Evolutionary conservation across 805 yeast genomes (phyloP).

Genomic region (Candida golubevii): DNA sequence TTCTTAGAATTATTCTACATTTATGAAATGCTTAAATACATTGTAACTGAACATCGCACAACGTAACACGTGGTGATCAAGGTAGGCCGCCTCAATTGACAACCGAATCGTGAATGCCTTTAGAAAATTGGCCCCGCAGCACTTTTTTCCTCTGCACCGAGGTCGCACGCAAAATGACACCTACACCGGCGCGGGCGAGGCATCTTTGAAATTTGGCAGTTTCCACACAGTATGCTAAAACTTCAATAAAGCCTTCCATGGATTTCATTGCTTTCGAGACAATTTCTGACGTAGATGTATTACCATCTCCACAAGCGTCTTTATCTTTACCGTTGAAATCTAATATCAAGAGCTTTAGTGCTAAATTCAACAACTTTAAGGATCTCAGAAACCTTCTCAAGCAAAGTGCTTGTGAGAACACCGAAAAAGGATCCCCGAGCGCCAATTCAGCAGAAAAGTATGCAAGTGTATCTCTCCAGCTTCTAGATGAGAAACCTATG

Average conservation of each 20-base stretch:
- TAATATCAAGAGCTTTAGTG: constrained; percentile 34
- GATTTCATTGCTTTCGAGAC: constrained; percentile 41
- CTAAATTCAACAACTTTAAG: constrained; percentile 31
- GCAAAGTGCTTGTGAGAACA: constrained; percentile 5
- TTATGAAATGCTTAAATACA: too few relatives aligned
- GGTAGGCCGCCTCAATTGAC: too few relatives aligned
- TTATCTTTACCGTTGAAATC: constrained; percentile 36
- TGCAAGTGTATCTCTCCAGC: constrained; percentile 43
- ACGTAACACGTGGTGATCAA: too few relatives aligned
- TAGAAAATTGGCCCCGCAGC: too few relatives aligned
- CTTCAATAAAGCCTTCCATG: constrained; percentile 19
- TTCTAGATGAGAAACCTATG: constrained; percentile 18
- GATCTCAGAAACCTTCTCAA: constrained; percentile 28
- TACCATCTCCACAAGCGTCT: constrained; percentile 44
- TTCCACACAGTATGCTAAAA: too few relatives aligned
- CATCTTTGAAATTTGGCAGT: too few relatives aligned
- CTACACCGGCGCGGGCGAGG: too few relatives aligned
- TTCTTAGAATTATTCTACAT: too few relatives aligned
- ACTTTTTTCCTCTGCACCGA: too few relatives aligned
- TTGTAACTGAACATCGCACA: too few relatives aligned
- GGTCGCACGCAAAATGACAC: too few relatives aligned
- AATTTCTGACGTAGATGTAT: constrained; percentile 23
- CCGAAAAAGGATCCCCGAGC: constrained; percentile 6
- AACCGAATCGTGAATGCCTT: too few relatives aligned
- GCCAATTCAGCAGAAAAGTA: constrained; percentile 40